These are phyloP conservation scores for Aspergillus melleus DNA, from an alignment of 2,329 filamentous ascomycete genomes.

Conservation along the genomic window DNA sequence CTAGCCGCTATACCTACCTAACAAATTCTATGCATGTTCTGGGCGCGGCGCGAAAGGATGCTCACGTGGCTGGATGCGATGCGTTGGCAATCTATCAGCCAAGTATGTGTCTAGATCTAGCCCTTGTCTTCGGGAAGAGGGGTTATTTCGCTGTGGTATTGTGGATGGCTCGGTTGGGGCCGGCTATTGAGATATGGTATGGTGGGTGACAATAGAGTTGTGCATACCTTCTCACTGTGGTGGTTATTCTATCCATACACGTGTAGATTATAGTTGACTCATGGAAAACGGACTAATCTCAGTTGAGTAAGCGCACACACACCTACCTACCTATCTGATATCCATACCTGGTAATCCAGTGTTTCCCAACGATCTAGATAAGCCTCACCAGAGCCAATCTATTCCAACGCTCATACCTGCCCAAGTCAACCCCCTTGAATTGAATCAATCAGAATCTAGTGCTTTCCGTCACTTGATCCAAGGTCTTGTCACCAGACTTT, in stretches of 20 bases:
- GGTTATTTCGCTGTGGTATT: no score
- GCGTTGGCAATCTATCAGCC: not conserved
- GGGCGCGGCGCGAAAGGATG: not conserved
- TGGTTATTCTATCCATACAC: no score
- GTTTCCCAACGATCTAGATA: not conserved
- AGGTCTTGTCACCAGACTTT: not conserved
- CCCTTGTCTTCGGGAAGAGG: no score
- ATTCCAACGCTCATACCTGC: not conserved
- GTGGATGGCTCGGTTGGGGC: no score
- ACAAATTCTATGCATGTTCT: not conserved
- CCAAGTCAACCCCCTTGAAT: not conserved
- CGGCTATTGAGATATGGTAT: no score
- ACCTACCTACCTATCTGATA: not conserved
- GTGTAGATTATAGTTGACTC: no score
- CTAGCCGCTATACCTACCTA: not conserved
- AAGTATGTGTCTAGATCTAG: not conserved
- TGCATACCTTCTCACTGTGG: no score
- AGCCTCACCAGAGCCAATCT: not conserved
- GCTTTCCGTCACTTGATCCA: not conserved
- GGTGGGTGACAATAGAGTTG: no score
- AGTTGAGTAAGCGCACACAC: not conserved
- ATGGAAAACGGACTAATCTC: no score
- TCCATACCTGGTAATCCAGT: not conserved
- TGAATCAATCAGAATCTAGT: not conserved
- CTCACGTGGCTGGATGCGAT: not conserved